Evolutionary conservation across 305 asterid species (phyloP).

Genomic region (Fraxinus ornus): DNA sequence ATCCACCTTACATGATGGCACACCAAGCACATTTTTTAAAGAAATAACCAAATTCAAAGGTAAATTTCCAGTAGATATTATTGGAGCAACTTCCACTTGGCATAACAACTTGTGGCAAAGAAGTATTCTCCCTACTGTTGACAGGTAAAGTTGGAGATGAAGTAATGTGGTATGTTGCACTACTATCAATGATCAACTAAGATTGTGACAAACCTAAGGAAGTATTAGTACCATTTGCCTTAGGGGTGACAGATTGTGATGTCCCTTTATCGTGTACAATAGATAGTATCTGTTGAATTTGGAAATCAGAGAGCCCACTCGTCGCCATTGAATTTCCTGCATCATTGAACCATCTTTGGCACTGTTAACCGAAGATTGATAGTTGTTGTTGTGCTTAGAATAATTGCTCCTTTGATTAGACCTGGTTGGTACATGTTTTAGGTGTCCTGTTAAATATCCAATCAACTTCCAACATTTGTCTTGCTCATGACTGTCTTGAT

Average conservation of each 20-base stretch:
- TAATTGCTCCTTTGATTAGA: neutral
- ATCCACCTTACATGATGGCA: neutral
- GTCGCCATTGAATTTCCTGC: neutral
- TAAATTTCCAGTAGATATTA: neutral
- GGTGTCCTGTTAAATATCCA: neutral
- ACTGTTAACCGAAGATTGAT: neutral
- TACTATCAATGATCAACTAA: neutral
- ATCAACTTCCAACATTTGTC: too few relatives aligned
- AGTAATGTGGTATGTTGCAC: neutral
- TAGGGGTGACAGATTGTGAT: neutral
- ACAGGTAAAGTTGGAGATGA: neutral
- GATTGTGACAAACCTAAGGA: neutral
- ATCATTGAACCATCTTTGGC: neutral
- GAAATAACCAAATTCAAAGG: neutral
- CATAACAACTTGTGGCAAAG: constrained; percentile 2
- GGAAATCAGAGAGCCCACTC: neutral
- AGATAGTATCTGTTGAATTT: neutral
- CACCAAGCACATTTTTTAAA: neutral
- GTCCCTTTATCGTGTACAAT: neutral
- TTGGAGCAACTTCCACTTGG: neutral
- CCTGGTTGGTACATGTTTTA: neutral
- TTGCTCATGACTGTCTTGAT: too few relatives aligned
- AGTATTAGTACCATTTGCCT: neutral
- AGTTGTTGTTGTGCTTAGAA: neutral
- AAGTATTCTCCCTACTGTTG: neutral